Base-by-base conservation (phyloP, 441 rosid genomes). In the Raphanus hybrid region DNA sequence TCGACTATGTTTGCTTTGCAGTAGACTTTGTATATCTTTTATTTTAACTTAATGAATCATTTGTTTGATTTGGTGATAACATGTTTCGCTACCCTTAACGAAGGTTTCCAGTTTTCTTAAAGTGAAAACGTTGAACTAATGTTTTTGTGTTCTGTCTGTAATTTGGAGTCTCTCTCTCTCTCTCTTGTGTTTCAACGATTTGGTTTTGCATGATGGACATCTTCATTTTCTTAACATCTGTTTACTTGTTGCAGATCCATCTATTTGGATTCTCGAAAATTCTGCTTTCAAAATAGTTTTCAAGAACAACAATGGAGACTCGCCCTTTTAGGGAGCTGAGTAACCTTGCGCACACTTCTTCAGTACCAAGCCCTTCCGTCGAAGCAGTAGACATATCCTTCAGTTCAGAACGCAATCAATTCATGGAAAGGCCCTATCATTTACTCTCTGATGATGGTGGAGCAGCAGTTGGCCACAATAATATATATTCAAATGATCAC, bases 281-380 rank as follows among this genome's bases (percentile, higher is more conserved):
- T 29, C 32, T 29, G 32, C 32, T 29, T 3, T 35, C 39, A 35
- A 6, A 35, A 35, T 35, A 35, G 39, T 35, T 35, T 6, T 35
- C 39, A 35, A 83, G 91, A 81, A 78, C 20, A 69, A 76, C 64
- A 58, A 92, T 92, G 96, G 89, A 89, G 84, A 91, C 89, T 75
- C 88, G 84, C 12, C 89, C 86, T 39, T 78, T 87, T 69, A 90
- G 78, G 61, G 89, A 83, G 82, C 80, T 82, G 37, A 69, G 78
- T 78, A 43, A 11, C 50, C 50, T 43, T 3, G 54, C 54, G n/a
- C 54, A 1, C 54, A 45, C 54, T 12, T 4, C 54, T 45, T 45
- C 54, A 45, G 50, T 43, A 43, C 50, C 50, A 43, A 43, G 9
- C 50, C 75, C 82, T 76, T 67, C 78, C 54, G 85, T 83, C 59